Evolutionary conservation across 805 yeast species (phyloP).

Genomic region (Pichia phayaonensis): DNA sequence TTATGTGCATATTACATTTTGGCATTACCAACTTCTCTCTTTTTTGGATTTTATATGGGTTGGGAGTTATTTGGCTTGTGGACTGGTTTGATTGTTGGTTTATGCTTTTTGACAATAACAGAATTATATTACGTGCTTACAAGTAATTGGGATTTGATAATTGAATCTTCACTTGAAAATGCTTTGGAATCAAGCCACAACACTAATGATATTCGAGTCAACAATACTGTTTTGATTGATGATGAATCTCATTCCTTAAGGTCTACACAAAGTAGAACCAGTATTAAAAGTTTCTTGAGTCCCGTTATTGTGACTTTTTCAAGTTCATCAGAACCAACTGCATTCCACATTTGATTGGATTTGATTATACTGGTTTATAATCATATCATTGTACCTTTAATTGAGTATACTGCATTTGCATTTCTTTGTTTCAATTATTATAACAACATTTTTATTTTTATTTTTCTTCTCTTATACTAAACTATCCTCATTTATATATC

Average conservation of each 20-base stretch:
- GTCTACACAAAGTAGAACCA: background rate
- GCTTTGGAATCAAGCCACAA: conserved; percentile 10
- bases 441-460: too few species aligned
- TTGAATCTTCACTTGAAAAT: conserved; percentile 24
- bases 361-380: background rate
- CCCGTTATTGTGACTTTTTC: background rate
- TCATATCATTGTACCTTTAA: too few species aligned
- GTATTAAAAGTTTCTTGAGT: background rate
- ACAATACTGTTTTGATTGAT: background rate
- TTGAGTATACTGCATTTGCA: too few species aligned
- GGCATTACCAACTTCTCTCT: conserved; percentile 55
- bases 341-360: background rate
- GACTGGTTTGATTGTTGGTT: conserved; percentile 51
- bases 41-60: conserved; percentile 43
- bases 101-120: conserved; percentile 39
- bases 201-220: background rate
- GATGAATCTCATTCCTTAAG: background rate
- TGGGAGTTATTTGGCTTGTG: conserved; percentile 55
- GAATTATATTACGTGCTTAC: conserved; percentile 30
- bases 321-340: background rate
- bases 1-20: conserved; percentile 50
- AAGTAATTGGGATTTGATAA: conserved; percentile 27
- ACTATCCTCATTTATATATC: too few species aligned
- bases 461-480: too few species aligned
- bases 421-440: too few species aligned